Percentiles rank a stretch among this genome's conserved stretches.
Conservation (phyloP, 1,284 basidiomycete genomes). For the Puccinia hordei region DNA sequence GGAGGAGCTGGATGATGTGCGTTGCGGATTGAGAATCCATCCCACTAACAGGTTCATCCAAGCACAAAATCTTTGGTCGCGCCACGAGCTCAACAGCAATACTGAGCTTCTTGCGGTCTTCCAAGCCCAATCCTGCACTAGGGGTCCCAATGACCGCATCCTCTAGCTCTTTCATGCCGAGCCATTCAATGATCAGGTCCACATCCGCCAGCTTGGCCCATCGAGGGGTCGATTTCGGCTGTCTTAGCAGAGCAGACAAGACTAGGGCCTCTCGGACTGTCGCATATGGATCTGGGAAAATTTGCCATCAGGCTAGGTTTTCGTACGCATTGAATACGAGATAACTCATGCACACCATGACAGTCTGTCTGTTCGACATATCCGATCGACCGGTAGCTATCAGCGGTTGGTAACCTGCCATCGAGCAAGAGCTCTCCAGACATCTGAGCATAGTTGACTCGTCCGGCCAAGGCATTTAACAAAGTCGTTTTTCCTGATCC, state of each 20-base stretch:
- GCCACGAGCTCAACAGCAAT: conserved; percentile 53
- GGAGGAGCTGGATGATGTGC: conserved; percentile 54
- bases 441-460: conserved; percentile 27
- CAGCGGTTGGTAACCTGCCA: conserved; percentile 29
- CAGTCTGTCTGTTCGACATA: conserved; percentile 46
- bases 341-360: conserved; percentile 28
- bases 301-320: neutral
- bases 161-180: conserved; percentile 29
- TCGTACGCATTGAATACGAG: neutral
- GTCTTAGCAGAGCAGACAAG: conserved; percentile 47
- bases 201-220: conserved; percentile 49
- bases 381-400: conserved; percentile 46
- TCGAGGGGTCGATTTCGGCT: conserved; percentile 38
- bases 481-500: conserved; percentile 47
- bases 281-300: conserved; percentile 29
- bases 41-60: conserved; percentile 57
- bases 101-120: conserved; percentile 46
- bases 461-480: conserved; percentile 39
- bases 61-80: conserved; percentile 54
- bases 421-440: conserved; percentile 41
- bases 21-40: conserved; percentile 54
- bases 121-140: conserved; percentile 35
- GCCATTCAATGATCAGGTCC: conserved; percentile 37
- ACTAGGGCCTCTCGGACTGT: conserved; percentile 43
- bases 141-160: conserved; percentile 48